Evolutionary conservation across 192 early-diverging fungal genomes (phyloP).

Genomic region (Linnemannia hyalina): DNA sequence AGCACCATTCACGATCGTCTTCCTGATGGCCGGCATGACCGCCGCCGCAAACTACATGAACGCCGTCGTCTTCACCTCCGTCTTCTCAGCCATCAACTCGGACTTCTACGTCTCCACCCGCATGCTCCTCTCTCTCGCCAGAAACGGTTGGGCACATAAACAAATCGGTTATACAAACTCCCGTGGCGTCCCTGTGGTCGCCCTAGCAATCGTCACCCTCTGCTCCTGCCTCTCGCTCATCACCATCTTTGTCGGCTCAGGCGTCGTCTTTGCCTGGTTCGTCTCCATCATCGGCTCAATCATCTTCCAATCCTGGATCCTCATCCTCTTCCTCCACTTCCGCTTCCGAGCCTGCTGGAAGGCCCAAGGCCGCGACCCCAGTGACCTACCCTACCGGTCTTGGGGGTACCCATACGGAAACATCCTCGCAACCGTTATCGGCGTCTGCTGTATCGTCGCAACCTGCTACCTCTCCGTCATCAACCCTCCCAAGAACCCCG

Average conservation of each 20-base stretch:
- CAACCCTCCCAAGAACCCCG: slow-evolving; percentile 62
- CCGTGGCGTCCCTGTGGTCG: slow-evolving; percentile 73
- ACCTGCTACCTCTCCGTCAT: slow-evolving; percentile 63
- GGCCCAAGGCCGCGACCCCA: slow-evolving; percentile 75
- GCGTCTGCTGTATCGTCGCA: slow-evolving; percentile 69
- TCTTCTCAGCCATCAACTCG: slow-evolving; percentile 84
- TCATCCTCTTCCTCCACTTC: slow-evolving; percentile 82
- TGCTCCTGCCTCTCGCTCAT: slow-evolving; percentile 73
- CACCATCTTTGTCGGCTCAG: slow-evolving; percentile 72
- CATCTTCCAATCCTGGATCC: slow-evolving; percentile 85
- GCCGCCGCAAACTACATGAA: slow-evolving; percentile 78
- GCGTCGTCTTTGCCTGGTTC: slow-evolving; percentile 75
- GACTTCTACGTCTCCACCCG: slow-evolving; percentile 87
- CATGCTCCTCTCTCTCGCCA: slow-evolving; percentile 79
- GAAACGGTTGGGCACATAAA: slow-evolving; percentile 79
- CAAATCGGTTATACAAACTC: slow-evolving; percentile 71
- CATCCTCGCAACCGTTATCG: slow-evolving; percentile 71
- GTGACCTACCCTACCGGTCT: slow-evolving; percentile 68
- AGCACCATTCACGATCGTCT: slow-evolving; percentile 77
- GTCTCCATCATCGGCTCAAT: slow-evolving; percentile 75
- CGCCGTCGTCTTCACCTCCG: slow-evolving; percentile 73
- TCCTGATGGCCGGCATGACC: slow-evolving; percentile 67
- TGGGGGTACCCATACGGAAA: slow-evolving; percentile 59
- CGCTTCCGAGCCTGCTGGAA: slow-evolving; percentile 83
- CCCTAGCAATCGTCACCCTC: slow-evolving; percentile 68